A percentile compares a stretch with the other conserved stretches of the same genome.
Conservation (phyloP, 768 basidiomycete genomes). For the Lactarius vividus region DNA sequence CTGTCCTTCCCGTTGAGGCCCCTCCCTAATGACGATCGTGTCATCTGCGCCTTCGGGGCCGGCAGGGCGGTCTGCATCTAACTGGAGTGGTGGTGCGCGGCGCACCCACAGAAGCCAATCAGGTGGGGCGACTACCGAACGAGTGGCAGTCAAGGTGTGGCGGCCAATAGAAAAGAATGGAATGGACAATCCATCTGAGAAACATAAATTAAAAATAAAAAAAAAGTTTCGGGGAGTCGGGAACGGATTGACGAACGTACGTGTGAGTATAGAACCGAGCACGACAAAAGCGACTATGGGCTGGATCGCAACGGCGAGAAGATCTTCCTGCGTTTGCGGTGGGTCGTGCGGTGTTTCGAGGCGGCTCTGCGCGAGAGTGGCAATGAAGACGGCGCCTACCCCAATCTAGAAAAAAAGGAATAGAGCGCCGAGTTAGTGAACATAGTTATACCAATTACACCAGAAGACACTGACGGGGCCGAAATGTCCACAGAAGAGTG, state of each 20-base stretch:
- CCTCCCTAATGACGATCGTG: neutral
- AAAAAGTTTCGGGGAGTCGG: neutral
- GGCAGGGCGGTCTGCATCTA: neutral
- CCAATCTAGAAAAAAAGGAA: slow-evolving; percentile 66
- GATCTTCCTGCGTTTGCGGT: slow-evolving; percentile 64
- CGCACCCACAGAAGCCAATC: slow-evolving; percentile 29
- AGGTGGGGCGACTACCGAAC: slow-evolving; percentile 15
- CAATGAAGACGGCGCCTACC: slow-evolving; percentile 87
- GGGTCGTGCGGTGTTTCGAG: slow-evolving; percentile 58
- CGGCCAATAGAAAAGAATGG: slow-evolving; percentile 46
- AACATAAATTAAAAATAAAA: neutral
- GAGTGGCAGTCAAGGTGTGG: slow-evolving; percentile 10
- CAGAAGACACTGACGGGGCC: slow-evolving; percentile 42
- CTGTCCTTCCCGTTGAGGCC: neutral
- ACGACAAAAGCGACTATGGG: slow-evolving; percentile 89
- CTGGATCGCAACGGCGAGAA: slow-evolving; percentile 69
- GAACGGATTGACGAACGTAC: slow-evolving; percentile 42
- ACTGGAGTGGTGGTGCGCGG: slow-evolving; percentile 11
- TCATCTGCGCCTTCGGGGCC: neutral
- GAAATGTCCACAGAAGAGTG: slow-evolving; percentile 90
- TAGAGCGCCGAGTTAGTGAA: neutral
- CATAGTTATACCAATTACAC: neutral
- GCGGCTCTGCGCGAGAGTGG: slow-evolving; percentile 62
- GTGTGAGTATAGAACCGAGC: slow-evolving; percentile 78
- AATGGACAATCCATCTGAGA: slow-evolving; percentile 46